Conservation (phyloP, 2,329 filamentous ascomycete species). For the Aspergillus tanneri region DNA sequence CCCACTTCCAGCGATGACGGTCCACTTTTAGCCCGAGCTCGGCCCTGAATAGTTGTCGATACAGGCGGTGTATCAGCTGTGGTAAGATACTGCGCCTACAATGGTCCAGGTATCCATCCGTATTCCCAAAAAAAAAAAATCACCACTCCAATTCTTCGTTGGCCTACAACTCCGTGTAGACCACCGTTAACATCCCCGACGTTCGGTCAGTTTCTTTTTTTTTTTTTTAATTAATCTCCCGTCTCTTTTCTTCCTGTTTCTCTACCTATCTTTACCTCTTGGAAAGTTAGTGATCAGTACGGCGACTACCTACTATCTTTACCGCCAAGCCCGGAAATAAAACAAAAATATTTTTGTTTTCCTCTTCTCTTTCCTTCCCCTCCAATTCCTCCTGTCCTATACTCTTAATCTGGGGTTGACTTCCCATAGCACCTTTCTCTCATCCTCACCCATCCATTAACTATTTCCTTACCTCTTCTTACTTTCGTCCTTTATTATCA, state of each 20-base stretch:
- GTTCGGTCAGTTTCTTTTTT: background rate
- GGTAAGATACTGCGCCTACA: no score
- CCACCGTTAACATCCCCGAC: constrained; percentile 1
- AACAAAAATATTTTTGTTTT: constrained; percentile 14
- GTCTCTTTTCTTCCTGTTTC: constrained; percentile 2
- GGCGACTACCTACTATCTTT: constrained; percentile 16
- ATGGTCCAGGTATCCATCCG: no score
- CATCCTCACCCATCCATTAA: constrained; percentile 5
- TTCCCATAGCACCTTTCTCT: constrained; percentile 14
- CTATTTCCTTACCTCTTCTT: constrained; percentile 4
- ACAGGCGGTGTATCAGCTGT: background rate
- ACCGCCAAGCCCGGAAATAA: constrained; percentile 10
- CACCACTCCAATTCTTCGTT: constrained; percentile 8
- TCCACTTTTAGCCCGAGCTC: constrained; percentile 10
- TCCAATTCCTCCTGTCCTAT: constrained; percentile 10
- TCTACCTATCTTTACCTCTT: constrained; percentile 1
- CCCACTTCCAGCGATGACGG: constrained; percentile 1
- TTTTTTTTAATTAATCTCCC: background rate
- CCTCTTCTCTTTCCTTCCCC: constrained; percentile 13
- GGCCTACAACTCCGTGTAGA: constrained; percentile 3
- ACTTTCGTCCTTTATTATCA: constrained; percentile 6
- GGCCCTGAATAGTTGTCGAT: constrained; percentile 6
- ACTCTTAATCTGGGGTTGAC: constrained; percentile 18
- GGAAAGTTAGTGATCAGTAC: constrained; percentile 8
- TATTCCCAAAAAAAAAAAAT: constrained; percentile 8